Percentiles rank a stretch among this genome's conserved stretches.
These are phyloP conservation scores for Schwanniomyces pseudopolymorphus DNA, from an alignment of 805 yeast species.

Conservation along the genomic window DNA sequence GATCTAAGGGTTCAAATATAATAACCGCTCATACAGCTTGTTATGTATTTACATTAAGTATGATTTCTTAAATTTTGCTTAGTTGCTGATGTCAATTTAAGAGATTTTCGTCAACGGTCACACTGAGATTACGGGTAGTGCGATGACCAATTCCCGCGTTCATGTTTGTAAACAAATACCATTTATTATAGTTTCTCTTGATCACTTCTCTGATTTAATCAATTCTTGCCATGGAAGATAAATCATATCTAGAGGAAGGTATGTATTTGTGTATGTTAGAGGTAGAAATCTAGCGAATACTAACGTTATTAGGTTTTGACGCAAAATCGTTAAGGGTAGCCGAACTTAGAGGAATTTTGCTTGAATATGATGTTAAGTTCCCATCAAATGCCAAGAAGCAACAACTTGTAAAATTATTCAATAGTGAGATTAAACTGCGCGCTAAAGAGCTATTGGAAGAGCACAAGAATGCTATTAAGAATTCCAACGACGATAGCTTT, in stretches of 20 bases:
- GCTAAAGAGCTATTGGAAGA: slow-evolving; percentile 41
- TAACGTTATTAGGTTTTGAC: slow-evolving; percentile 56
- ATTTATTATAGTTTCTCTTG: not conserved
- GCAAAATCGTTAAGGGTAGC: slow-evolving; percentile 65
- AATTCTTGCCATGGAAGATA: slow-evolving; percentile 17
- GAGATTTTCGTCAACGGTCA: too few species aligned
- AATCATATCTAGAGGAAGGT: slow-evolving; percentile 25
- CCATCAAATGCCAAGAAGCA: slow-evolving; percentile 68
- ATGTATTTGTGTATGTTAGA: slow-evolving; percentile 5
- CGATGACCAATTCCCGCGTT: not conserved
- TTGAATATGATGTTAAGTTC: slow-evolving; percentile 59
- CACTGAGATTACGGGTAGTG: not conserved
- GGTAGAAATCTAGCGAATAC: slow-evolving; percentile 6
- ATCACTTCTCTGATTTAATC: not conserved
- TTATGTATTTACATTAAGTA: too few species aligned
- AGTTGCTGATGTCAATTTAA: too few species aligned
- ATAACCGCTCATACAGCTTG: too few species aligned
- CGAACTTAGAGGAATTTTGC: slow-evolving; percentile 64
- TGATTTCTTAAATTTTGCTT: too few species aligned
- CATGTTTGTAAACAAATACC: not conserved
- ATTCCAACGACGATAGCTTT: slow-evolving; percentile 21
- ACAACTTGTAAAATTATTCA: slow-evolving; percentile 60
- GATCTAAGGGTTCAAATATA: too few species aligned
- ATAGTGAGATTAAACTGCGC: slow-evolving; percentile 50
- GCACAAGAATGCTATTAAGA: slow-evolving; percentile 13